Percentiles rank a stretch among this genome's conserved stretches.
Evolutionary conservation across 164 flowering plant genomes (phyloP).

Genomic region (Tetracentron sinense): DNA sequence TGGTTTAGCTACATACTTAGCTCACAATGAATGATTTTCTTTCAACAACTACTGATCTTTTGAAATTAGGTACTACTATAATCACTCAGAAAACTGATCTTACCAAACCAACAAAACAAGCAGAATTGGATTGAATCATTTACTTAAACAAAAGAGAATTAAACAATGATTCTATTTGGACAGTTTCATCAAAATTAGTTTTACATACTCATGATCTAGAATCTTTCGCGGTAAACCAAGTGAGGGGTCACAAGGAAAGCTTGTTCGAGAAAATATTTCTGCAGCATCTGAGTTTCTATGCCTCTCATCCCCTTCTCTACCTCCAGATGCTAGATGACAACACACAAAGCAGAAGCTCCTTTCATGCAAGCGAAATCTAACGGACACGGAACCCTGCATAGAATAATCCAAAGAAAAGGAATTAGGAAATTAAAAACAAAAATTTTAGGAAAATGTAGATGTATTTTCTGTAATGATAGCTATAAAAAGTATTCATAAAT

Average conservation of each 20-base stretch:
- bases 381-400: slow-evolving; percentile 76
- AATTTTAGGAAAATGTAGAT: too few relatives aligned
- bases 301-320: slow-evolving; percentile 53
- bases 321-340: slow-evolving; percentile 71
- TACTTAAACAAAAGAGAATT: neutral
- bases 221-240: slow-evolving; percentile 51
- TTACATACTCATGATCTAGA: slow-evolving; percentile 71
- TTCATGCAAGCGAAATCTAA: slow-evolving; percentile 54
- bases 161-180: neutral
- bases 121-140: neutral
- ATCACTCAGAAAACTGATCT: slow-evolving; percentile 1
- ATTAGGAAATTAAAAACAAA: too few relatives aligned
- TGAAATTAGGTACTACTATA: neutral
- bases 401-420: too few relatives aligned
- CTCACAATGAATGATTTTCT: neutral
- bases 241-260: slow-evolving; percentile 49
- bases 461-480: too few relatives aligned
- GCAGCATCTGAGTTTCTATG: slow-evolving; percentile 48
- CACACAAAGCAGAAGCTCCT: slow-evolving; percentile 86
- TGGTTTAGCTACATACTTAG: slow-evolving; percentile 16
- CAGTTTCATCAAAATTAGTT: neutral
- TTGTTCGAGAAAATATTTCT: slow-evolving; percentile 52
- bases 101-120: neutral
- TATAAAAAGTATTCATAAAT: too few relatives aligned
- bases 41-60: slow-evolving; percentile 6